Conservation (phyloP, 768 basidiomycete species). For the Kwoniella sp. region DNA sequence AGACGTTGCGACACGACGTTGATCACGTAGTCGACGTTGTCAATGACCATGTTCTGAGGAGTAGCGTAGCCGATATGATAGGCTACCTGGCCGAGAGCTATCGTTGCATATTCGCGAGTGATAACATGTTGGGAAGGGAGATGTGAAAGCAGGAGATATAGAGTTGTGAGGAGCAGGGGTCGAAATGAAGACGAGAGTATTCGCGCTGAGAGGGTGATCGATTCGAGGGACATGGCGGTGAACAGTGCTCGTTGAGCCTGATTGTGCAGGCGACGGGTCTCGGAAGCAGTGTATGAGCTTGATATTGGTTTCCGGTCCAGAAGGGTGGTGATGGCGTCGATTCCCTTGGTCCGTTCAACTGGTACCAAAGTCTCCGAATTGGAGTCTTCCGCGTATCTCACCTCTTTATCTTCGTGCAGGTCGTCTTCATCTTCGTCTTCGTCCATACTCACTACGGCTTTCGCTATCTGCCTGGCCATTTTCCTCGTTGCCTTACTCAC, state of each 20-base stretch:
- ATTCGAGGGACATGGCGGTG: constrained; percentile 69
- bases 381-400: constrained; percentile 4
- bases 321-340: constrained; percentile 65
- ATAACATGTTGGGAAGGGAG: constrained; percentile 71
- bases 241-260: constrained; percentile 69
- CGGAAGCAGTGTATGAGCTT: constrained; percentile 44
- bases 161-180: constrained; percentile 70
- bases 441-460: constrained; percentile 72
- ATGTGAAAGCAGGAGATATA: constrained; percentile 86
- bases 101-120: constrained; percentile 74
- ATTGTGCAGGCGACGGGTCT: constrained; percentile 41
- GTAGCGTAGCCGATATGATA: constrained; percentile 83
- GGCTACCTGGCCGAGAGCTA: constrained; percentile 72
- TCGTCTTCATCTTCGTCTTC: constrained; percentile 59
- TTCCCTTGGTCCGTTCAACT: constrained; percentile 69
- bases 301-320: constrained; percentile 50
- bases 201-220: constrained; percentile 71
- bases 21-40: constrained; percentile 95
- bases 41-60: constrained; percentile 79
- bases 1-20: constrained; percentile 85
- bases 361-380: constrained; percentile 55
- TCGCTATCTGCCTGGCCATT: constrained; percentile 66
- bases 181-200: constrained; percentile 74
- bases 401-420: constrained; percentile 40
- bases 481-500: constrained; percentile 65